Evolutionary conservation across 2,329 filamentous ascomycete species (phyloP).

Genomic region (Colletotrichum tabaci): DNA sequence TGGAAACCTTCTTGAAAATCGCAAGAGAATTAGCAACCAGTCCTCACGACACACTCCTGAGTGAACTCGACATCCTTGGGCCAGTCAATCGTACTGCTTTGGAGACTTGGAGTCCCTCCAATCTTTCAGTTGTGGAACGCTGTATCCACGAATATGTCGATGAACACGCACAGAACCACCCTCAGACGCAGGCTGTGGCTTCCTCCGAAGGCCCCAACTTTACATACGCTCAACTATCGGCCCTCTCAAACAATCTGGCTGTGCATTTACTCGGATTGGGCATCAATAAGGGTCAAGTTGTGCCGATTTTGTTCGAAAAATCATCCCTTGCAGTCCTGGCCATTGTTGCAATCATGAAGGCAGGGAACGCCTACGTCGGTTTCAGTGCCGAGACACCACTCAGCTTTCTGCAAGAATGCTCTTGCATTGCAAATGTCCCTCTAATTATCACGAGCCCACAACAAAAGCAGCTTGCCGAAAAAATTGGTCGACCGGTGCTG

Average conservation of each 20-base stretch:
- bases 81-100: not conserved
- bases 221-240: conserved; percentile 57
- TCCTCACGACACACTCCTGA: not conserved
- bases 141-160: conserved; percentile 27
- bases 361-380: conserved; percentile 58
- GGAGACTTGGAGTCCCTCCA: not conserved
- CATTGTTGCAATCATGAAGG: conserved; percentile 79
- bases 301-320: conserved; percentile 80
- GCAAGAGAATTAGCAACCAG: not conserved
- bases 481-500: not conserved
- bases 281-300: conserved; percentile 66
- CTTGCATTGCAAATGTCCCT: conserved; percentile 1
- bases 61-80: conserved; percentile 12
- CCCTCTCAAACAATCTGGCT: conserved; percentile 54
- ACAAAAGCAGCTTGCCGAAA: not conserved
- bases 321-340: conserved; percentile 77
- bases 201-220: conserved; percentile 46
- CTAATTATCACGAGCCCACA: conserved; percentile 5
- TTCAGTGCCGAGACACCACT: conserved; percentile 13
- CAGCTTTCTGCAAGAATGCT: conserved; percentile 16
- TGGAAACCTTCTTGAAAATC: conserved; percentile 18
- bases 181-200: conserved; percentile 12
- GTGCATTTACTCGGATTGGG: conserved; percentile 65
- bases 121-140: not conserved
- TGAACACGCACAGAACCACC: not conserved